A percentile compares a stretch with the other conserved stretches of the same genome.
These are phyloP conservation scores for Aspergillus aculeatinus DNA, from an alignment of 2,329 filamentous ascomycete species.

Conservation along the genomic window DNA sequence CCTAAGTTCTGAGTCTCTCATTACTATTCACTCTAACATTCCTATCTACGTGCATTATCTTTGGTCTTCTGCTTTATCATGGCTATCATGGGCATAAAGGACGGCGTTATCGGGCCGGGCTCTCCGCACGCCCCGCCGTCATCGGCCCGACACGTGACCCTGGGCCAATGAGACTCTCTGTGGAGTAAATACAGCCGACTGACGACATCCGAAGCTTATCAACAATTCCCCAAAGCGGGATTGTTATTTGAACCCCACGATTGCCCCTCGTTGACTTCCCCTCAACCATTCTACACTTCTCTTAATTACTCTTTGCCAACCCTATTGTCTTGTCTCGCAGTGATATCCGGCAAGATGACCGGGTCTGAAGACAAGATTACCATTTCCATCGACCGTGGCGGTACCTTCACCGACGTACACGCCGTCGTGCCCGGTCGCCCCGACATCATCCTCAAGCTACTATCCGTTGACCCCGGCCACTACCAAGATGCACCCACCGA, in stretches of 20 bases:
- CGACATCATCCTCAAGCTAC: slow-evolving; percentile 42
- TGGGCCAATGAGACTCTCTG: background rate
- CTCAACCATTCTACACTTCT: background rate
- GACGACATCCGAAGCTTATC: slow-evolving; percentile 5
- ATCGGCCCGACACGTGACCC: slow-evolving; percentile 34
- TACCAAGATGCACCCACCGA: slow-evolving; percentile 63
- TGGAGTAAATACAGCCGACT: background rate
- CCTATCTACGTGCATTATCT: background rate
- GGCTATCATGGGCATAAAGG: background rate
- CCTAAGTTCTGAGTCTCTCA: no score
- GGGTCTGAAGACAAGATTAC: slow-evolving; percentile 29
- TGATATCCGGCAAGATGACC: slow-evolving; percentile 1
- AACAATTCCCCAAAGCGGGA: background rate
- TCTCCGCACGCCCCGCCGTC: slow-evolving; percentile 13
- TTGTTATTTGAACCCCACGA: slow-evolving; percentile 15
- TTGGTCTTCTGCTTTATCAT: background rate
- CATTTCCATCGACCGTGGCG: slow-evolving; percentile 42
- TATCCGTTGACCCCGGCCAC: slow-evolving; percentile 42
- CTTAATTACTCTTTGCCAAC: background rate
- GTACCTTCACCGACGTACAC: slow-evolving; percentile 43
- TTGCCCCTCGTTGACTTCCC: slow-evolving; percentile 8
- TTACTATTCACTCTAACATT: no score
- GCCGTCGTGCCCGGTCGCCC: slow-evolving; percentile 37
- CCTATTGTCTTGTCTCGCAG: background rate
- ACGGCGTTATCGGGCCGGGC: slow-evolving; percentile 22